These are phyloP conservation scores for Cutaneotrichosporon daszewskae DNA, from an alignment of 1,284 basidiomycete species.

Conservation along the genomic window DNA sequence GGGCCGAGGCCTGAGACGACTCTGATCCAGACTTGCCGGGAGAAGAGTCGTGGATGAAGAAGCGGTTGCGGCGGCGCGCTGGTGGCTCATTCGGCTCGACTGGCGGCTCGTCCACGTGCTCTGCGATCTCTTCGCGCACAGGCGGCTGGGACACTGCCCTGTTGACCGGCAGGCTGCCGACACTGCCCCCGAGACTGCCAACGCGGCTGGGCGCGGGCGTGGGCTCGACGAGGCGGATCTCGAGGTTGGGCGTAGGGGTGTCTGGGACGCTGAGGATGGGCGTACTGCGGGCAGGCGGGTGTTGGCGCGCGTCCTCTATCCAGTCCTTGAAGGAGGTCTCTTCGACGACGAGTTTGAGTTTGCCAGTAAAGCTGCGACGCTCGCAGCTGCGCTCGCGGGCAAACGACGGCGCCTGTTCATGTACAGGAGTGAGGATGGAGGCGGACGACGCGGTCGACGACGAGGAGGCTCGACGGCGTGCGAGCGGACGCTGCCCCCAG, in stretches of 20 bases:
- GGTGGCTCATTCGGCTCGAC: neutral
- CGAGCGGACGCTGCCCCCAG: slow-evolving; percentile 25
- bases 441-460: slow-evolving; percentile 20
- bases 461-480: slow-evolving; percentile 24
- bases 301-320: slow-evolving; percentile 35
- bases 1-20: slow-evolving; percentile 1
- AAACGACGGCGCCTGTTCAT: slow-evolving; percentile 11
- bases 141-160: slow-evolving; percentile 5
- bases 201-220: slow-evolving; percentile 42
- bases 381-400: slow-evolving; percentile 20
- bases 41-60: slow-evolving; percentile 2
- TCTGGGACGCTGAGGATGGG: no score
- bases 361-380: slow-evolving; percentile 32
- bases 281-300: neutral
- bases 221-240: slow-evolving; percentile 43
- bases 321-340: slow-evolving; percentile 41
- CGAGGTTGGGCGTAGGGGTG: slow-evolving; percentile 35
- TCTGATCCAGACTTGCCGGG: neutral
- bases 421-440: slow-evolving; percentile 28
- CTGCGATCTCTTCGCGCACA: slow-evolving; percentile 16
- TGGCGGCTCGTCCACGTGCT: slow-evolving; percentile 10
- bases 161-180: slow-evolving; percentile 1
- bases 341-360: slow-evolving; percentile 36
- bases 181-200: slow-evolving; percentile 31
- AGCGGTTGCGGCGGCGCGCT: neutral